phyloP scores from a whole-genome alignment of 495 filamentous ascomycete species.

The Aspergillus olivimuriae region DNA sequence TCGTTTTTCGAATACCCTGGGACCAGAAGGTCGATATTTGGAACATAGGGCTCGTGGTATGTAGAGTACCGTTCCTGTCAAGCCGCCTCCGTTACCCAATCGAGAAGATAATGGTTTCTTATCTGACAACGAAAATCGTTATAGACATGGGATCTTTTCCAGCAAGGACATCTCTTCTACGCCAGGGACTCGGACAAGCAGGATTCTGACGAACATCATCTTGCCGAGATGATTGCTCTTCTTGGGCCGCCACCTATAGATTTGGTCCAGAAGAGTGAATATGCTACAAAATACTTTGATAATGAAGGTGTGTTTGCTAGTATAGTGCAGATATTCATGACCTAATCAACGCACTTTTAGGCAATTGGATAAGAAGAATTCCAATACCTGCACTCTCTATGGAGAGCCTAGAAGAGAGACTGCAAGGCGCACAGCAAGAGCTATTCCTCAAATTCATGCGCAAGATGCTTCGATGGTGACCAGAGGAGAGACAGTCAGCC shows the following conservation, averaged over 20 bases:
- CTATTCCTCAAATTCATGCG: constrained; percentile 30
- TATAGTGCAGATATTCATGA: neutral
- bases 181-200: neutral
- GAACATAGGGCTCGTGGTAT: constrained; percentile 36
- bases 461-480: constrained; percentile 37
- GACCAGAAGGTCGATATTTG: constrained; percentile 32
- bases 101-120: neutral
- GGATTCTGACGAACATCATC: constrained; percentile 1
- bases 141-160: constrained; percentile 1
- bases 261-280: neutral
- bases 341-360: neutral
- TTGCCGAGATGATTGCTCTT: constrained; percentile 6
- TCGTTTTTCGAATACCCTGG: constrained; percentile 31
- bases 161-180: neutral
- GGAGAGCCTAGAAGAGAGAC: constrained; percentile 14
- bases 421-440: constrained; percentile 20
- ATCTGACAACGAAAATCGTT: neutral
- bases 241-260: constrained; percentile 1
- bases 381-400: constrained; percentile 6
- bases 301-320: neutral
- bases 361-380: neutral
- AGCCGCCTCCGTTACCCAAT: neutral
- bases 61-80: constrained; percentile 1
- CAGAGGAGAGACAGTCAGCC: constrained; percentile 30
- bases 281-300: neutral